Percentiles rank a stretch among this genome's conserved stretches.
phyloP scores from a whole-genome alignment of 768 basidiomycete species.

The Tylopilus plumbeoviolaceoides region DNA sequence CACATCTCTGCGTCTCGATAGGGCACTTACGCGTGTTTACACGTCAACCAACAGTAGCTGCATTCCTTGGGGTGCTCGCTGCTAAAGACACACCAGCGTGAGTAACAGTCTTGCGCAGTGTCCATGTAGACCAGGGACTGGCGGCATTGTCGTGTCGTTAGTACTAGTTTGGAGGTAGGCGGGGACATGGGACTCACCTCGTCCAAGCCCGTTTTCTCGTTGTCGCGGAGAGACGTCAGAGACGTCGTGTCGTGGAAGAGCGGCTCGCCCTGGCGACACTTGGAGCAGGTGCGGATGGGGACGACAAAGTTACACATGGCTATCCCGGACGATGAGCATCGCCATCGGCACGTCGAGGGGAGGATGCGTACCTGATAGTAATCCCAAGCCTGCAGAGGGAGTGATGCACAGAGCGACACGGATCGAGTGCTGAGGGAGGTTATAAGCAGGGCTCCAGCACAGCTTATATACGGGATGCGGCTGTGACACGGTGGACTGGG shows the following conservation, averaged over 20 bases:
- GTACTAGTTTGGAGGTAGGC: not conserved
- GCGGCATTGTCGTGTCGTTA: not conserved
- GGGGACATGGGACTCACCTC: constrained; percentile 13
- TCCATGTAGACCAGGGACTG: constrained; percentile 28
- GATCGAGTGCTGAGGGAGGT: not conserved
- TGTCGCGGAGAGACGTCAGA: constrained; percentile 9
- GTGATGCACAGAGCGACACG: not conserved
- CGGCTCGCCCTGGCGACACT: constrained; percentile 24
- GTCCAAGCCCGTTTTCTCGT: constrained; percentile 16
- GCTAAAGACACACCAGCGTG: constrained; percentile 28
- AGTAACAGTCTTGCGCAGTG: constrained; percentile 30
- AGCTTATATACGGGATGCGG: constrained; percentile 9
- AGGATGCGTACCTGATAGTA: not conserved
- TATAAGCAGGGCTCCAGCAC: not conserved
- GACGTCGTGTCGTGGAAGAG: constrained; percentile 22
- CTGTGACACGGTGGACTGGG: not conserved
- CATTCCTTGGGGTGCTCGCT: constrained; percentile 26
- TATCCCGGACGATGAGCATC: constrained; percentile 1
- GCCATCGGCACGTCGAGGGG: no score
- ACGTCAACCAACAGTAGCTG: constrained; percentile 26
- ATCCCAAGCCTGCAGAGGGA: not conserved
- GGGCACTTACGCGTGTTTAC: constrained; percentile 24
- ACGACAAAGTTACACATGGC: constrained; percentile 30
- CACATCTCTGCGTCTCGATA: not conserved
- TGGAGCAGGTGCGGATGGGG: constrained; percentile 30